Evolutionary conservation across 441 rosid genomes (phyloP).

Genomic region (Erodium texanum): DNA sequence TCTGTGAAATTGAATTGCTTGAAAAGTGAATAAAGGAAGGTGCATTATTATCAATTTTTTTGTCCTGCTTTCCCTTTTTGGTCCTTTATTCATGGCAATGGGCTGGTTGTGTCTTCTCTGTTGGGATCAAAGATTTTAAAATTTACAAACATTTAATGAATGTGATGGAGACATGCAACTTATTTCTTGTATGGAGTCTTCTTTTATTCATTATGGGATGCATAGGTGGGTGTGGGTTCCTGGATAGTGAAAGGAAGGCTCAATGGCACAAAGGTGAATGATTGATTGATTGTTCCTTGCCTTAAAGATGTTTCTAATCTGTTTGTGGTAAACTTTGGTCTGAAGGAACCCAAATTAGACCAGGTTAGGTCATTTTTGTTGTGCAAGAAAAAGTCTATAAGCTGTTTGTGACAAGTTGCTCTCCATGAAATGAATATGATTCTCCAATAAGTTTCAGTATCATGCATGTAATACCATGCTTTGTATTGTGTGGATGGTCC

Average conservation of each 20-base stretch:
- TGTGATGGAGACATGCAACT: not conserved
- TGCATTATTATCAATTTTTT: not conserved
- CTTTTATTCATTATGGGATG: not conserved
- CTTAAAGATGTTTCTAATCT: no score
- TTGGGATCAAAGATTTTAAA: not conserved
- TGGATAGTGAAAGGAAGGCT: not conserved
- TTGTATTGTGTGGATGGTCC: no score
- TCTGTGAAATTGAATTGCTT: not conserved
- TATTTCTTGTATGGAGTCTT: not conserved
- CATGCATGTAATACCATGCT: no score
- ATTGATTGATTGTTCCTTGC: not conserved
- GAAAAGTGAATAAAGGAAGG: conserved; percentile 1
- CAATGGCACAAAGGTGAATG: not conserved
- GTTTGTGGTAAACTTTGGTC: no score
- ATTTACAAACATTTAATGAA: not conserved
- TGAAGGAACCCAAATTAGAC: no score
- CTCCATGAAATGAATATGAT: no score
- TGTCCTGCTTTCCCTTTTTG: not conserved
- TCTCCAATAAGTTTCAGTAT: no score
- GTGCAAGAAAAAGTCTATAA: no score
- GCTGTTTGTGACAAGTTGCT: no score
- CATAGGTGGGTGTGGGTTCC: not conserved
- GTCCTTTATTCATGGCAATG: not conserved
- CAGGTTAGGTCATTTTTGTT: no score
- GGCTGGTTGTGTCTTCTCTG: not conserved